Evolutionary conservation across 2,329 filamentous ascomycete genomes (phyloP), one percentile per base, ranked within the genome.

Genomic region (Neospermospora avenae): DNA sequence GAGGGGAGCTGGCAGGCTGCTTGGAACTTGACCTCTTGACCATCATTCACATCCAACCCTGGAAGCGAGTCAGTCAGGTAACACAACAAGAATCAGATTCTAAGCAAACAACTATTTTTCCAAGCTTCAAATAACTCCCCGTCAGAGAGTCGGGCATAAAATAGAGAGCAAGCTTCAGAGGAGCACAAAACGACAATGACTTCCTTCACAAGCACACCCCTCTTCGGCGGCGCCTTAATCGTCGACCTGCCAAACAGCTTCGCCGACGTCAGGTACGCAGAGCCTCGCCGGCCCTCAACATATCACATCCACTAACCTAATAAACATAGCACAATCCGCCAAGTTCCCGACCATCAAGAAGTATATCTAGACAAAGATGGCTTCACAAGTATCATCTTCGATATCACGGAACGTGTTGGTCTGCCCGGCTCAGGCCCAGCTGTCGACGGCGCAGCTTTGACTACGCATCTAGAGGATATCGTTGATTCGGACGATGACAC

Each of bases 291-390:
- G 59, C 55, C 34, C 60, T 18, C 18, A 46, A 55, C 55, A 24
- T 28, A 58, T 49, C 57, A 54, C 34, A 28, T 37, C 54, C 54
- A 59, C 51, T 46, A 60, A 69, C 64, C 5, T 65, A 66, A 67
- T 42, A 44, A 28, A 20, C 13, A n/a, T 63, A 91, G 88, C 77
- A 82, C 83, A 57, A 81, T 92, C 67, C 86, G 89, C 65, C 83
- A 91, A 76, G 85, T 93, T 4, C 89, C 89, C 54, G 88, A 93
- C 73, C 90, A 96, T 74, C 93, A 98, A 78, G 93, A 97, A 79
- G 89, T 97, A 68, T 96, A 87, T 77, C 87, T 97, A 70, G 91
- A 96, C 73, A 82, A 84, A 65, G 82, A 89, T 64, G 92, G 91
- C 53, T 93, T 93, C 74, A 91, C 90, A 3, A 92, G 84, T 76